Conservation (phyloP, 805 yeast species). For the Lachancea fermentati region DNA sequence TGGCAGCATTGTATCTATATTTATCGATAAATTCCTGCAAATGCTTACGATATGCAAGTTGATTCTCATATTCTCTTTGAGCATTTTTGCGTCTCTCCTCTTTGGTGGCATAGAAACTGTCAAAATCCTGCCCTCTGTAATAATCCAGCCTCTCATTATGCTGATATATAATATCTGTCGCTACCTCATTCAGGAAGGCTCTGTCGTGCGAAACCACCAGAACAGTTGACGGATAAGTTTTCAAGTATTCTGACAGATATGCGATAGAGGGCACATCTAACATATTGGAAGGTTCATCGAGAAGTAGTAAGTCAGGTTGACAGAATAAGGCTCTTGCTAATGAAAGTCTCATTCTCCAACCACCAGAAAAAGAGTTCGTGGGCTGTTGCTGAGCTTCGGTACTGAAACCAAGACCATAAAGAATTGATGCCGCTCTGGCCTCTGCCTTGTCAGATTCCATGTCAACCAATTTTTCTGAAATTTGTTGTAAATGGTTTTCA, state of each 20-base stretch:
- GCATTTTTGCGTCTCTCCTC: slow-evolving; percentile 95
- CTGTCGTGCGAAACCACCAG: slow-evolving; percentile 97
- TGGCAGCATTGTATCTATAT: slow-evolving; percentile 95
- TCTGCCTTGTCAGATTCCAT: slow-evolving; percentile 98
- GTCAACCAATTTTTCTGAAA: slow-evolving; percentile 75
- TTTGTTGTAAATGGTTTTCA: slow-evolving; percentile 69
- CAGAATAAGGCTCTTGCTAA: slow-evolving; percentile 96
- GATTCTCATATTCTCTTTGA: slow-evolving; percentile 92
- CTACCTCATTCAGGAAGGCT: slow-evolving; percentile 93
- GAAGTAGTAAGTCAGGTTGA: slow-evolving; percentile 84
- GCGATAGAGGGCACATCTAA: slow-evolving; percentile 99
- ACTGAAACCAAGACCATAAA: slow-evolving; percentile 91
- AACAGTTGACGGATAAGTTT: slow-evolving; percentile 86
- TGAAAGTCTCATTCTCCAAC: slow-evolving; percentile 99
- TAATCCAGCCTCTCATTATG: slow-evolving; percentile 96
- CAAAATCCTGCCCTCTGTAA: slow-evolving; percentile 91
- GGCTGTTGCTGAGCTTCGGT: slow-evolving; percentile 76
- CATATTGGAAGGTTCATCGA: slow-evolving; percentile 99
- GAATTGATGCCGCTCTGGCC: slow-evolving; percentile 89
- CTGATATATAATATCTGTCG: slow-evolving; percentile 96
- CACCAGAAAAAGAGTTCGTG: slow-evolving; percentile 94
- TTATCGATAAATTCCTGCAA: slow-evolving; percentile 93
- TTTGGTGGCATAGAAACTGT: slow-evolving; percentile 84
- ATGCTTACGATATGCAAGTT: slow-evolving; percentile 92
- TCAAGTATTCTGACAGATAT: slow-evolving; percentile 82